Evolutionary conservation across 169 alveolate species (phyloP), one percentile per base, ranked within the genome.

Genomic region (Condylostoma magnum): DNA sequence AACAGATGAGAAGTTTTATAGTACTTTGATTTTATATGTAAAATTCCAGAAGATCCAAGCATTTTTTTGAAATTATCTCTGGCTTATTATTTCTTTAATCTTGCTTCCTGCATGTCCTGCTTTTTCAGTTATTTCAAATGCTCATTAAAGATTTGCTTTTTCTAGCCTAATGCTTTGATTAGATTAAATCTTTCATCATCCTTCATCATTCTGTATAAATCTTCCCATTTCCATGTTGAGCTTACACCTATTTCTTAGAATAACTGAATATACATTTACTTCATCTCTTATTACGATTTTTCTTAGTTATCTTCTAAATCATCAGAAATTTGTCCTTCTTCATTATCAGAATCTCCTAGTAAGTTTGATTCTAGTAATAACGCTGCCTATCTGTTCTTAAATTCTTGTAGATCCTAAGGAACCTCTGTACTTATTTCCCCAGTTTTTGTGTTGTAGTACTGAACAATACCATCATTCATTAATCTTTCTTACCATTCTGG

Each of bases 261-360:
- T 38, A 67, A n/a, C 46, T 67, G 60, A 4, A 67, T 10, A 30
- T 48, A 67, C n/a, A 2, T 47, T 48, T 30, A 33, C 22, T 38
- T 30, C 5, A 31, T 46, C n/a, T 67, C 65, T 43, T 63, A 54
- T 63, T 28, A 43, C 44, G 27, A 27, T 12, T 28, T 48, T n/a
- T 20, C 54, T 4, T 67, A n/a, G 20, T 18, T 22, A 20, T 67
- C 76, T 51, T 48, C 36, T 47, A 18, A 18, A 28, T 63, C 73
- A 5, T 63, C 73, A 3, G 73, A 20, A 34, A 67, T 67, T 67
- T 67, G 76, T 4, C 76, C 76, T 46, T 67, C 76, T 67, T 67
- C 76, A 8, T 18, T 47, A 8, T 41, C 43, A 12, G 33, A 20
- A 12, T 43, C 33, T 63, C 27, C 73, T 15, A 43, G 27, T 37